A percentile compares a stretch with the other conserved stretches of the same genome.
These are phyloP conservation scores for Craspedostauros australis DNA, from an alignment of 108 stramenopile species.

Conservation along the genomic window DNA sequence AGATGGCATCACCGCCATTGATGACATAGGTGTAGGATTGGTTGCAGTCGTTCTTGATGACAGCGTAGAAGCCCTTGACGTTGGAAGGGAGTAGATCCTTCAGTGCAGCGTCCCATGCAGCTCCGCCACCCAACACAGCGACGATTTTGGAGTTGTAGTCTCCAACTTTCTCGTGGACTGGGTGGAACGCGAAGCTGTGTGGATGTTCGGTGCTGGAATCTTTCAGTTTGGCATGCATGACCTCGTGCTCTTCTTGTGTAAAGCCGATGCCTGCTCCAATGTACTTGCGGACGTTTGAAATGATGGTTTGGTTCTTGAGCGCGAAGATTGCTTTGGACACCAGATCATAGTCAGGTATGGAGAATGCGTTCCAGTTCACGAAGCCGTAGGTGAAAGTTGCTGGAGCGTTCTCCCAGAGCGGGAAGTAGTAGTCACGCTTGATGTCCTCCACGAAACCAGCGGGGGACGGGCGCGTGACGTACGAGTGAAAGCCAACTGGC, in stretches of 20 bases:
- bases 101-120: constrained; percentile 8
- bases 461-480: background rate
- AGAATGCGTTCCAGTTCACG: constrained; percentile 7
- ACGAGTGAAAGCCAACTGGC: background rate
- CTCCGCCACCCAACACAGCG: background rate
- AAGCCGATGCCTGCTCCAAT: too few relatives aligned
- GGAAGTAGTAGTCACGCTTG: background rate
- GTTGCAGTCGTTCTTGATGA: constrained; percentile 28
- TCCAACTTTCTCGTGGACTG: background rate
- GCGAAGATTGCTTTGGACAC: background rate
- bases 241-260: constrained; percentile 1
- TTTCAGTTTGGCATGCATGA: background rate
- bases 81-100: constrained; percentile 25
- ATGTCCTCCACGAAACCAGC: background rate
- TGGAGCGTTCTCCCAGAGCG: constrained; percentile 2
- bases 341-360: constrained; percentile 2
- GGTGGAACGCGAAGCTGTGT: background rate
- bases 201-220: constrained; percentile 1
- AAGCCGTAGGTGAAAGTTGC: background rate
- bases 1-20: constrained; percentile 18
- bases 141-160: constrained; percentile 1
- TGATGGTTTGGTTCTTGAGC: background rate
- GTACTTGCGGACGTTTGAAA: constrained; percentile 1
- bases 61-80: constrained; percentile 42
- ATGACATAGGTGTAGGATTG: constrained; percentile 38